Conservation (phyloP, 2,329 filamentous ascomycete species). For the Sphaerulina musiva region DNA sequence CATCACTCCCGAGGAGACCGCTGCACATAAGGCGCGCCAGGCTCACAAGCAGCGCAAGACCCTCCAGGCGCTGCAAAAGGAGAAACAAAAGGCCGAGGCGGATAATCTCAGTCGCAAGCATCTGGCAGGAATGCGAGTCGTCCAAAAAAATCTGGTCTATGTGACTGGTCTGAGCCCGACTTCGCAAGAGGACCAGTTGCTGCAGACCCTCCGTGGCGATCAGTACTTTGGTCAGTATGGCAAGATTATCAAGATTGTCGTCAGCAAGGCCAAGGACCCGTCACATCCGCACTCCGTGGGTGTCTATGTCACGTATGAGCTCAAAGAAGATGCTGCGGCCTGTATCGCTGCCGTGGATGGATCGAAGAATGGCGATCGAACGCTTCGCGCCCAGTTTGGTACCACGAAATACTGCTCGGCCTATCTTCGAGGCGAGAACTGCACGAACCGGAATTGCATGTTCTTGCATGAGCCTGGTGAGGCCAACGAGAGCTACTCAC, state of each 20-base stretch:
- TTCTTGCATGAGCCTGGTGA: slow-evolving; percentile 98
- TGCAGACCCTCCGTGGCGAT: slow-evolving; percentile 80
- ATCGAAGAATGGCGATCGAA: slow-evolving; percentile 80
- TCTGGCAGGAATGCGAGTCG: slow-evolving; percentile 85
- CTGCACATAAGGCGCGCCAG: slow-evolving; percentile 64
- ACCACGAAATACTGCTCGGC: slow-evolving; percentile 99
- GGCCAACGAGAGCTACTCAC: slow-evolving; percentile 91
- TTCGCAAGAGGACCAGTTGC: slow-evolving; percentile 82
- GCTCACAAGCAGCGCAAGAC: slow-evolving; percentile 85
- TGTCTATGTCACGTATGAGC: slow-evolving; percentile 96
- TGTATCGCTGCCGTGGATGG: slow-evolving; percentile 93
- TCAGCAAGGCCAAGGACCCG: slow-evolving; percentile 85
- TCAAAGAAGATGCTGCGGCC: slow-evolving; percentile 77
- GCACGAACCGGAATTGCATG: slow-evolving; percentile 94
- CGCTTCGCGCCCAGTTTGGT: slow-evolving; percentile 69
- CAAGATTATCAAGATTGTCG: slow-evolving; percentile 97
- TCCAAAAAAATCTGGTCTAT: slow-evolving; percentile 98
- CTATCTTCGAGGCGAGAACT: slow-evolving; percentile 88
- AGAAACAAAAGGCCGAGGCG: slow-evolving; percentile 91
- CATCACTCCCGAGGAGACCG: slow-evolving; percentile 86
- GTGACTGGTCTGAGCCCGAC: slow-evolving; percentile 90
- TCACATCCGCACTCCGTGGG: slow-evolving; percentile 76
- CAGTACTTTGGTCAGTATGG: slow-evolving; percentile 98
- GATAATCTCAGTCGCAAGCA: slow-evolving; percentile 95
- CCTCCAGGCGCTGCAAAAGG: slow-evolving; percentile 81